Percentiles rank a stretch among this genome's conserved stretches.
Conservation (phyloP, 2,329 filamentous ascomycete genomes). For the Gyromitra esculenta region DNA sequence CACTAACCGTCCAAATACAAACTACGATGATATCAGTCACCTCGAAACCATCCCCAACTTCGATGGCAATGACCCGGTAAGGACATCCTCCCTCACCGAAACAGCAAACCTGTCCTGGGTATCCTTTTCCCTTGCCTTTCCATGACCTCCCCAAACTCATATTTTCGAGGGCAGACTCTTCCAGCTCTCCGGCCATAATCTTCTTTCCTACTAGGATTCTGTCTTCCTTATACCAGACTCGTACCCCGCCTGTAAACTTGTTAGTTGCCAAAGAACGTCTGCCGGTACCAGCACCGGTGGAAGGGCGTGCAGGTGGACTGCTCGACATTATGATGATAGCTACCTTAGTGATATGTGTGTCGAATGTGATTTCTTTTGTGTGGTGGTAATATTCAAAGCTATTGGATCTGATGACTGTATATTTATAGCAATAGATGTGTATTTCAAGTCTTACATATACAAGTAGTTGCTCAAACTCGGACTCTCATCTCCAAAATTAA, state of each 20-base stretch:
- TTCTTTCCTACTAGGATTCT: not conserved
- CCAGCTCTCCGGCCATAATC: not conserved
- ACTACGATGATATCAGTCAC: slow-evolving; percentile 4
- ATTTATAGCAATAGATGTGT: not conserved
- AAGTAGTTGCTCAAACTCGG: not conserved
- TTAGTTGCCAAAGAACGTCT: not conserved
- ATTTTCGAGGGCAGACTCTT: not conserved
- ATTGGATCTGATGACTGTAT: not conserved
- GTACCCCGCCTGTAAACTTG: not conserved
- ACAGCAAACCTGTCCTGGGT: slow-evolving; percentile 1
- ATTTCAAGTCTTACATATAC: not conserved
- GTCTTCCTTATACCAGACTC: slow-evolving; percentile 4
- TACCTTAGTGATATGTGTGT: not conserved
- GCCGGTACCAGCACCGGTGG: not conserved
- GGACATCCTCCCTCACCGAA: not conserved
- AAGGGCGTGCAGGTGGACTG: not conserved
- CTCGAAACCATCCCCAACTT: not conserved
- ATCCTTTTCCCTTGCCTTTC: slow-evolving; percentile 3
- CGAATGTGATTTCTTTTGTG: not conserved
- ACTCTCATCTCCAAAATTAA: not conserved
- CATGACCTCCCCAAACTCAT: slow-evolving; percentile 9
- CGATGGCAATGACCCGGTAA: not conserved
- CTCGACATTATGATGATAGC: not conserved
- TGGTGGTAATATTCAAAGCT: not conserved
- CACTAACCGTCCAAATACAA: not conserved